phyloP scores from a whole-genome alignment of 2,329 filamentous ascomycete species.

The Coniochaeta prunicola region DNA sequence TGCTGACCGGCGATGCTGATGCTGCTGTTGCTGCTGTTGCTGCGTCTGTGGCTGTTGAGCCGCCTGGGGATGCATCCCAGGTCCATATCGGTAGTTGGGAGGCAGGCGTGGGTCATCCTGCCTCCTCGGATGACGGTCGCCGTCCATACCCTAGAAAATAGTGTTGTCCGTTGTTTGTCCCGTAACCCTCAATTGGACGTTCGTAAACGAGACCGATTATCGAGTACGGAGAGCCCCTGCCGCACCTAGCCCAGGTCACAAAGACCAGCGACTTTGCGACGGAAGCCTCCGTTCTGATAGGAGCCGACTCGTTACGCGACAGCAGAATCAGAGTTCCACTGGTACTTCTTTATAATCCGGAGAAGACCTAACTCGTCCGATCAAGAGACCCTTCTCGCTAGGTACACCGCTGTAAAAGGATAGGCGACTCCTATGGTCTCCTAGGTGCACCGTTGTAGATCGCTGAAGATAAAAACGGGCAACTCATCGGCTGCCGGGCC shows the following conservation, averaged over 20 bases:
- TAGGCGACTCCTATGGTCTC: neutral
- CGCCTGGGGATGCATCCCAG: neutral
- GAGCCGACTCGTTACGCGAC: neutral
- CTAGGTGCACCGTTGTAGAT: neutral
- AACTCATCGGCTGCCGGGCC: neutral
- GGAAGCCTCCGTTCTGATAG: neutral
- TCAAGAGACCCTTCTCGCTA: neutral
- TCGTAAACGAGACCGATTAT: neutral
- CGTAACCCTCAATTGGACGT: neutral
- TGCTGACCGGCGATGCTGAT: conserved; percentile 28
- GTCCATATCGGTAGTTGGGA: conserved; percentile 31
- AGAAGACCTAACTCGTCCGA: neutral
- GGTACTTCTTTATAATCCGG: neutral
- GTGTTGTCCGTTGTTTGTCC: neutral
- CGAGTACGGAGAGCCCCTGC: neutral
- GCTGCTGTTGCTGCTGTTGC: conserved; percentile 8
- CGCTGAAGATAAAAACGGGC: neutral
- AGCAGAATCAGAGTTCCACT: neutral
- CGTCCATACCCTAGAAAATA: conserved; percentile 62
- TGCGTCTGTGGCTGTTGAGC: conserved; percentile 29
- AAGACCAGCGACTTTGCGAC: neutral
- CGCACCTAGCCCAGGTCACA: neutral
- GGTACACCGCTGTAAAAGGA: neutral
- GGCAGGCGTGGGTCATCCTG: conserved; percentile 66
- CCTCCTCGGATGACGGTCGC: conserved; percentile 65